phyloP scores from a whole-genome alignment of 2,329 filamentous ascomycete genomes.

The Amauroascus verrucosus region DNA sequence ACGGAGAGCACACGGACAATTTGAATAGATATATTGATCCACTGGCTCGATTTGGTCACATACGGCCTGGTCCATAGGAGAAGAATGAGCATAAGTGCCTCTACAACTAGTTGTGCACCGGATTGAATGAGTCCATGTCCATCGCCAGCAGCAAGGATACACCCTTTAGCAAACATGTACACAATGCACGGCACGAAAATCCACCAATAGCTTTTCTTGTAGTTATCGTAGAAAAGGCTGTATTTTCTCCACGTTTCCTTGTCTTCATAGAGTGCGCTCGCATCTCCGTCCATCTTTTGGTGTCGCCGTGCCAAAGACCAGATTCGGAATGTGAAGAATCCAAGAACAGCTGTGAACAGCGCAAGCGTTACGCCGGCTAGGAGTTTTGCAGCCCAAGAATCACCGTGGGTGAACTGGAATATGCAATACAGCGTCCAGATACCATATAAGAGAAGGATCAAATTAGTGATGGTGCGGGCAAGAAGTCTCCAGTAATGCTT shows the following conservation, averaged over 20 bases:
- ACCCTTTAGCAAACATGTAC: slow-evolving; percentile 85
- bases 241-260: slow-evolving; percentile 91
- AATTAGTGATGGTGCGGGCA: slow-evolving; percentile 74
- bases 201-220: slow-evolving; percentile 95
- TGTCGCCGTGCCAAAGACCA: slow-evolving; percentile 63
- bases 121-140: slow-evolving; percentile 77
- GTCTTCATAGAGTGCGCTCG: slow-evolving; percentile 67
- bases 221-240: slow-evolving; percentile 92
- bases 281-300: slow-evolving; percentile 65
- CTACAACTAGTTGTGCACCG: slow-evolving; percentile 67
- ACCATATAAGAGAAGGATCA: slow-evolving; percentile 86
- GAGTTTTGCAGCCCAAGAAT: slow-evolving; percentile 83
- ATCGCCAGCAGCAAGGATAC: slow-evolving; percentile 71
- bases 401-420: slow-evolving; percentile 86
- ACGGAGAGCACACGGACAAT: slow-evolving; percentile 81
- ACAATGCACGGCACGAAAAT: slow-evolving; percentile 79
- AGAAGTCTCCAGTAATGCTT: slow-evolving; percentile 95
- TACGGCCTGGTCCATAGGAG: slow-evolving; percentile 80
- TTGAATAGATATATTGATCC: slow-evolving; percentile 90
- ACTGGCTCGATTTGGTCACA: slow-evolving; percentile 73
- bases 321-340: slow-evolving; percentile 76
- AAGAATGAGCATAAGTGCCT: slow-evolving; percentile 65
- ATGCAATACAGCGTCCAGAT: slow-evolving; percentile 94
- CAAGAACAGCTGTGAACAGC: slow-evolving; percentile 70
- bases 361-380: slow-evolving; percentile 73